Conservation (phyloP, 2,329 filamentous ascomycete genomes). For the Thermoascus crustaceus region DNA sequence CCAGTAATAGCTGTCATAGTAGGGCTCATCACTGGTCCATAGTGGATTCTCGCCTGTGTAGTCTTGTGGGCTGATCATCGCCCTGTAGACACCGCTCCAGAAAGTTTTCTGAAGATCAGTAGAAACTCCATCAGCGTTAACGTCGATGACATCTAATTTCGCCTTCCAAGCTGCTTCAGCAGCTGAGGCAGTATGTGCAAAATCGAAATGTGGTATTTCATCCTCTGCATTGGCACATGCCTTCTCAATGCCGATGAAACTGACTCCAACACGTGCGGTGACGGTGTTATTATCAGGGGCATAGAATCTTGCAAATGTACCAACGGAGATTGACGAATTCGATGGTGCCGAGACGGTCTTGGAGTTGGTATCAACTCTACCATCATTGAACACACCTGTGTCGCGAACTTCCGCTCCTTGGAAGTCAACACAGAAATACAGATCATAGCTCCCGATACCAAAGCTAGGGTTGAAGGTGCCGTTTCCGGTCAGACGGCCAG, state of each 20-base stretch:
- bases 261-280: slow-evolving; percentile 59
- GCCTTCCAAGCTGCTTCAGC: slow-evolving; percentile 53
- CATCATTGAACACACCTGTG: slow-evolving; percentile 54
- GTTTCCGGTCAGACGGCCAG: slow-evolving; percentile 55
- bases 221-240: slow-evolving; percentile 61
- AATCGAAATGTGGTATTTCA: slow-evolving; percentile 63
- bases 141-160: slow-evolving; percentile 52
- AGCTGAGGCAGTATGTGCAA: slow-evolving; percentile 44
- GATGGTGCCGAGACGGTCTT: slow-evolving; percentile 43
- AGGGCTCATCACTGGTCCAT: slow-evolving; percentile 59
- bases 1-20: slow-evolving; percentile 71
- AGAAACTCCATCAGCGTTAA: slow-evolving; percentile 50
- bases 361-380: slow-evolving; percentile 42
- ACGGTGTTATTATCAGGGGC: slow-evolving; percentile 44
- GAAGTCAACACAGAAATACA: slow-evolving; percentile 63
- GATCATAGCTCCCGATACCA: slow-evolving; percentile 51
- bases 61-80: slow-evolving; percentile 64
- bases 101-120: slow-evolving; percentile 53
- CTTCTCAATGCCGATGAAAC: slow-evolving; percentile 57
- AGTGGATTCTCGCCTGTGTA: slow-evolving; percentile 65
- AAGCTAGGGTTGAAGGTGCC: slow-evolving; percentile 59
- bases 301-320: slow-evolving; percentile 57
- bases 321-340: slow-evolving; percentile 52
- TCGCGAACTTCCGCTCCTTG: slow-evolving; percentile 49
- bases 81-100: slow-evolving; percentile 65